A percentile compares a stretch with the other conserved stretches of the same genome.
Evolutionary conservation across 371 early-diverging fungal species (phyloP).

Genomic region (Rhizopus stolonifer): DNA sequence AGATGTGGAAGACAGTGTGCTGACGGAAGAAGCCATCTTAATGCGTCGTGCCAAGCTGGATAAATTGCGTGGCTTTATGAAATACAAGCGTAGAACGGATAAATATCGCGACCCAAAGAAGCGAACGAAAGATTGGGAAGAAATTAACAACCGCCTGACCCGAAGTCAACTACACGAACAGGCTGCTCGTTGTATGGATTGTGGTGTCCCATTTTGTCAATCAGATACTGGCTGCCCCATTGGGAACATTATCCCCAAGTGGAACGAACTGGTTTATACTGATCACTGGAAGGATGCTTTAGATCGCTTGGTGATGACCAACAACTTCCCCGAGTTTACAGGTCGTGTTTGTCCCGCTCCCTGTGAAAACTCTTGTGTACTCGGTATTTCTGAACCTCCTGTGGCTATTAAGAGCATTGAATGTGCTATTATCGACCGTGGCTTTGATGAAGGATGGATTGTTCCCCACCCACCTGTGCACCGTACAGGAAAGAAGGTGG

Average conservation of each 20-base stretch:
- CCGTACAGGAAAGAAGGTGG: conserved; percentile 85
- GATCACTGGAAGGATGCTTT: conserved; percentile 94
- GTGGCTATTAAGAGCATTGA: conserved; percentile 97
- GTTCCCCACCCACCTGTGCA: conserved; percentile 73
- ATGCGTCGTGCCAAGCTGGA: conserved; percentile 69
- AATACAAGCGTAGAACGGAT: conserved; percentile 88
- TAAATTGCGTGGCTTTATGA: conserved; percentile 90
- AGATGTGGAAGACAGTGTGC: conserved; percentile 92
- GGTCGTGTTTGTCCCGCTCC: conserved; percentile 83
- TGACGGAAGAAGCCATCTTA: conserved; percentile 70
- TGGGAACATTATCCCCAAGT: conserved; percentile 96
- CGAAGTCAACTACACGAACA: conserved; percentile 84
- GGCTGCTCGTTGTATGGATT: conserved; percentile 97
- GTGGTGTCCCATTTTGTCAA: conserved; percentile 98
- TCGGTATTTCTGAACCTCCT: conserved; percentile 90
- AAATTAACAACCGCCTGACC: conserved; percentile 85
- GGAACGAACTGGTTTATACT: conserved; percentile 95
- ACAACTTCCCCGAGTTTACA: conserved; percentile 97
- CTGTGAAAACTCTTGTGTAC: conserved; percentile 85
- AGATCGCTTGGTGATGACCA: conserved; percentile 90
- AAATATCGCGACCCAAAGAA: conserved; percentile 79
- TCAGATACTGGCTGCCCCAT: conserved; percentile 96
- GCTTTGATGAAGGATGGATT: conserved; percentile 96
- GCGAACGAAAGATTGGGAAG: conserved; percentile 89
- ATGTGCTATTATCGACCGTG: conserved; percentile 94